Evolutionary conservation across 2,329 filamentous ascomycete genomes (phyloP).

Genomic region (Penicillium expansum): DNA sequence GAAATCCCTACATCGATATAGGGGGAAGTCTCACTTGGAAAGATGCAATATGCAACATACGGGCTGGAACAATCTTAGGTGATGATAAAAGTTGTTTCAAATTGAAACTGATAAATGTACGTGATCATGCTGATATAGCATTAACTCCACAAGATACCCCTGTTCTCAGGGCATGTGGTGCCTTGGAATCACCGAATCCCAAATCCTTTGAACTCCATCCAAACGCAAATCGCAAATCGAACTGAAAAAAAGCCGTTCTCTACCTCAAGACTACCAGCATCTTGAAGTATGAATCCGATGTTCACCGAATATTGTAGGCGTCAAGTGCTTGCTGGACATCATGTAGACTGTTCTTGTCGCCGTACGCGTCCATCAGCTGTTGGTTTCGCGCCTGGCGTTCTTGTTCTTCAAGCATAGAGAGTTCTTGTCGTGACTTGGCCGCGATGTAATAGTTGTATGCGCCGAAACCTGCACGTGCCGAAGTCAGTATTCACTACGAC

Average conservation of each 20-base stretch:
- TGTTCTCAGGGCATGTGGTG: neutral
- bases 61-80: neutral
- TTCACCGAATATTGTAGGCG: conserved; percentile 43
- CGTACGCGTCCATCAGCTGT: conserved; percentile 48
- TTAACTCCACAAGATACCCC: neutral
- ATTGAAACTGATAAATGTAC: neutral
- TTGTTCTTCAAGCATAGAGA: conserved; percentile 28
- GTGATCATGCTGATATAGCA: neutral
- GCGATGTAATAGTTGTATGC: conserved; percentile 25
- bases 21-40: neutral
- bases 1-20: neutral
- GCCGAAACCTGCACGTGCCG: conserved; percentile 20
- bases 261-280: conserved; percentile 2
- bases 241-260: neutral
- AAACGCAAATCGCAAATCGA: neutral
- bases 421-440: conserved; percentile 11
- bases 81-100: neutral
- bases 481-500: conserved; percentile 1
- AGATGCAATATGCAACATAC: neutral
- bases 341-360: conserved; percentile 43
- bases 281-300: neutral
- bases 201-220: neutral
- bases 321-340: conserved; percentile 48
- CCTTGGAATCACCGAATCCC: neutral
- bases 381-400: conserved; percentile 38